phyloP scores from a whole-genome alignment of 140 eudicot species.

The Oenanthe javanica region DNA sequence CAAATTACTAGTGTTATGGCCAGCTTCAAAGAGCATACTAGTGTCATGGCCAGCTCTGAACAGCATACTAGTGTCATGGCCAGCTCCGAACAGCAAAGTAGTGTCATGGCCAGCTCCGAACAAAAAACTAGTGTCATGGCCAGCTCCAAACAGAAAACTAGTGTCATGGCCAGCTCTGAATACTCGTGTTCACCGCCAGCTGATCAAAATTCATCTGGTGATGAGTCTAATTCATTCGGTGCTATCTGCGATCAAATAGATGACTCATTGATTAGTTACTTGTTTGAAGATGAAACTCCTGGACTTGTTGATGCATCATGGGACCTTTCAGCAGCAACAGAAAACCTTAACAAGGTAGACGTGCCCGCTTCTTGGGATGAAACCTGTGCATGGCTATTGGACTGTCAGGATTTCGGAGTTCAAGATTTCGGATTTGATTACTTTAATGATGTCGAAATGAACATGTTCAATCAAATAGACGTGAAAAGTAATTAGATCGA shows the following conservation, averaged over 20 bases:
- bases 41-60: slow-evolving; percentile 14
- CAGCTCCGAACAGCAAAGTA: slow-evolving; percentile 11
- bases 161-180: slow-evolving; percentile 26
- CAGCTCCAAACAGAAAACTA: slow-evolving; percentile 25
- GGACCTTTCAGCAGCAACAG: slow-evolving; percentile 37
- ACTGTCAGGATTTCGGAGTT: slow-evolving; percentile 83
- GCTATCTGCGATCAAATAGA: slow-evolving; percentile 32
- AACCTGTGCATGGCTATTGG: slow-evolving; percentile 58
- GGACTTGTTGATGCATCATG: slow-evolving; percentile 36
- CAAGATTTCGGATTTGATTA: slow-evolving; percentile 80
- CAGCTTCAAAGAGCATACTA: slow-evolving; percentile 6
- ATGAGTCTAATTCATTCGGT: slow-evolving; percentile 22
- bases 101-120: not conserved
- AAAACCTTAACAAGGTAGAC: slow-evolving; percentile 15
- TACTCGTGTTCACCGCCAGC: slow-evolving; percentile 37
- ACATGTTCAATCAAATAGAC: slow-evolving; percentile 36
- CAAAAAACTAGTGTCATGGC: not conserved
- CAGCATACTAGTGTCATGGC: slow-evolving; percentile 1
- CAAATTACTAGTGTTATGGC: slow-evolving; percentile 8
- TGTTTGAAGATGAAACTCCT: slow-evolving; percentile 50
- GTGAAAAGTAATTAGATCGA: slow-evolving; percentile 15
- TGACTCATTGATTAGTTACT: slow-evolving; percentile 58
- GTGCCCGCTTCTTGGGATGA: slow-evolving; percentile 43
- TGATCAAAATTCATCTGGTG: slow-evolving; percentile 12
- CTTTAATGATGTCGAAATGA: slow-evolving; percentile 46